Conservation (phyloP, 2,329 filamentous ascomycete genomes). For the Ophiostoma angusticollis region DNA sequence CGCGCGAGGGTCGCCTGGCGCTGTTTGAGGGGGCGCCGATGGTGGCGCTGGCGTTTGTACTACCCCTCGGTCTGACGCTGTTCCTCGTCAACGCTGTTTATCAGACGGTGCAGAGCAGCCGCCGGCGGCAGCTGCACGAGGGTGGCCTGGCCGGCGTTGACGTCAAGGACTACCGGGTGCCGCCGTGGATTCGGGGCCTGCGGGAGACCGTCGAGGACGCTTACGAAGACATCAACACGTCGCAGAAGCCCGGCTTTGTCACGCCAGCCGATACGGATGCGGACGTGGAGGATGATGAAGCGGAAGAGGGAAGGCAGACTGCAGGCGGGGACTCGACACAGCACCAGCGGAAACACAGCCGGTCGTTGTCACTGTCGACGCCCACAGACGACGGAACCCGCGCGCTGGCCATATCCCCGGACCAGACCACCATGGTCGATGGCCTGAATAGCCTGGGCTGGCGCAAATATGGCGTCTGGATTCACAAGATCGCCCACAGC, state of each 20-base stretch:
- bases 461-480: slow-evolving; percentile 58
- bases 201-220: slow-evolving; percentile 64
- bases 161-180: slow-evolving; percentile 59
- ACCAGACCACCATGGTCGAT: slow-evolving; percentile 77
- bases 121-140: slow-evolving; percentile 66
- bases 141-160: slow-evolving; percentile 54
- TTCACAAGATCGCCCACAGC: slow-evolving; percentile 64
- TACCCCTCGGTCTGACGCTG: slow-evolving; percentile 58
- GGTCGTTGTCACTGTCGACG: slow-evolving; percentile 3
- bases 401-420: slow-evolving; percentile 62
- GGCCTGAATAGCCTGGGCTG: slow-evolving; percentile 55
- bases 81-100: slow-evolving; percentile 66
- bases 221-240: slow-evolving; percentile 59
- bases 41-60: slow-evolving; percentile 51
- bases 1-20: slow-evolving; percentile 6
- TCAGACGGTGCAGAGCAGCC: slow-evolving; percentile 62
- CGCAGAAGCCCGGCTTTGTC: slow-evolving; percentile 60
- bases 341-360: slow-evolving; percentile 7
- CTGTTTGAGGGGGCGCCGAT: slow-evolving; percentile 29
- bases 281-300: background rate
- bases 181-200: slow-evolving; percentile 62
- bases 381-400: slow-evolving; percentile 49
- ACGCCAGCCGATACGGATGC: slow-evolving; percentile 30
- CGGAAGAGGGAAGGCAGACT: slow-evolving; percentile 10
- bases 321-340: slow-evolving; percentile 13